Conservation (phyloP, 2,329 filamentous ascomycete genomes). For the Ophiostoma triangulosporum region DNA sequence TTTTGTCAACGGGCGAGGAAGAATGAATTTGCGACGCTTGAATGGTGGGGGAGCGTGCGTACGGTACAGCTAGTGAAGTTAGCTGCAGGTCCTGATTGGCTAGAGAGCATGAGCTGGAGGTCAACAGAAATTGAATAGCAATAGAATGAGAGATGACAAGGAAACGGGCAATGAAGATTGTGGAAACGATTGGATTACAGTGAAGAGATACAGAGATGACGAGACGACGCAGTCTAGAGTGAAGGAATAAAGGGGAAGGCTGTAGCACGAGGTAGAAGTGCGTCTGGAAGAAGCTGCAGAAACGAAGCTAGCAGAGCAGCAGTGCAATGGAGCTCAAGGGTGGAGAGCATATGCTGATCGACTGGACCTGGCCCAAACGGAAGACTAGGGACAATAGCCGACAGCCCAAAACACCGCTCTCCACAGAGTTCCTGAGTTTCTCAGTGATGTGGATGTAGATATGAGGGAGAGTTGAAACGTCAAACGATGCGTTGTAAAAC, state of each 20-base stretch:
- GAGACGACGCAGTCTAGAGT: not conserved
- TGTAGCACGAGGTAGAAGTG: not conserved
- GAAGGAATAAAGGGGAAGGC: not conserved
- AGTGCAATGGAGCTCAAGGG: not conserved
- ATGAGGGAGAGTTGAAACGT: not conserved
- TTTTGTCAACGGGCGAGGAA: slow-evolving; percentile 2
- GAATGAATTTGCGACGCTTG: slow-evolving; percentile 3
- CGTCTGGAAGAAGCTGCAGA: not conserved
- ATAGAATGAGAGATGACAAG: not conserved
- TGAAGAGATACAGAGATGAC: not conserved
- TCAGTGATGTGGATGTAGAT: too few species aligned
- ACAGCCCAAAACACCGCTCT: not conserved
- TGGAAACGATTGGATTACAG: not conserved
- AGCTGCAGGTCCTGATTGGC: slow-evolving; percentile 1
- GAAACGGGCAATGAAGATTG: not conserved
- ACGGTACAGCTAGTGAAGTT: slow-evolving; percentile 2
- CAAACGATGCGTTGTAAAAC: not conserved
- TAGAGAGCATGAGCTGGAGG: not conserved
- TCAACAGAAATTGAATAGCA: not conserved
- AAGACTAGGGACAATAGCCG: not conserved
- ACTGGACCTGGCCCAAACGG: not conserved
- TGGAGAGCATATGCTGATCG: not conserved
- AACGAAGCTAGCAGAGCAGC: not conserved
- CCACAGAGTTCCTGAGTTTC: not conserved
- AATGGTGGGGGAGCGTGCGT: slow-evolving; percentile 1